Conservation (phyloP, 2,329 filamentous ascomycete genomes). For the Clonostachys rosea region DNA sequence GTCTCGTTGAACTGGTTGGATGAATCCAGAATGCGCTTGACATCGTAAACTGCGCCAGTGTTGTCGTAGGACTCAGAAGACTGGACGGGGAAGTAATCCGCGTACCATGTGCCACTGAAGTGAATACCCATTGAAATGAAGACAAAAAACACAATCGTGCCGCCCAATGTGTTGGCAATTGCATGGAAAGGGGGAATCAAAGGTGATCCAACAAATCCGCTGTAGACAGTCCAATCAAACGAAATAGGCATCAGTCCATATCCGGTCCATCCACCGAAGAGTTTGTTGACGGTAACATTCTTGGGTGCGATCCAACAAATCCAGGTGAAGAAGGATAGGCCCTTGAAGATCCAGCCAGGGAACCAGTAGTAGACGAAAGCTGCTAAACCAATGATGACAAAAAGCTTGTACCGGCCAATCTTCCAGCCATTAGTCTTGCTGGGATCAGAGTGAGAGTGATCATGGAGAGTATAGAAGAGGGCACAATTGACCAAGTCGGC, state of each 20-base stretch:
- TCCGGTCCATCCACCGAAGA: constrained; percentile 56
- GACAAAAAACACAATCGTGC: constrained; percentile 50
- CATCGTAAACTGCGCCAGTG: constrained; percentile 54
- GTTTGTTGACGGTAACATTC: constrained; percentile 54
- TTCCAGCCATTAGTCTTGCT: constrained; percentile 54
- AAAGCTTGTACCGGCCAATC: constrained; percentile 59
- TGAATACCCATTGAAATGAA: constrained; percentile 54
- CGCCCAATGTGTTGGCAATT: constrained; percentile 48
- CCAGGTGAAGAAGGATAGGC: constrained; percentile 58
- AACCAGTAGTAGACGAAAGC: constrained; percentile 56
- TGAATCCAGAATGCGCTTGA: constrained; percentile 51
- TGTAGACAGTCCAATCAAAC: constrained; percentile 46
- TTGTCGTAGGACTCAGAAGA: constrained; percentile 61
- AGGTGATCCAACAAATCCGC: constrained; percentile 43
- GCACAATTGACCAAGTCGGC: constrained; percentile 48
- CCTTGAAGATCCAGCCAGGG: constrained; percentile 58
- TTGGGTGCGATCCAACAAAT: constrained; percentile 58
- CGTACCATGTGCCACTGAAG: constrained; percentile 50
- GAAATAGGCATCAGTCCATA: constrained; percentile 57
- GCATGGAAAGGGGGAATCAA: constrained; percentile 49
- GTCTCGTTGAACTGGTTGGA: constrained; percentile 54
- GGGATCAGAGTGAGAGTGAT: constrained; percentile 39
- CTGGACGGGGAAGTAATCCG: constrained; percentile 58
- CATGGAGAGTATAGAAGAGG: constrained; percentile 42
- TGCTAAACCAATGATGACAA: constrained; percentile 49